Evolutionary conservation across 2,329 filamentous ascomycete genomes (phyloP), one percentile per base, ranked within the genome.

Genomic region (Ophiostoma ulmi): DNA sequence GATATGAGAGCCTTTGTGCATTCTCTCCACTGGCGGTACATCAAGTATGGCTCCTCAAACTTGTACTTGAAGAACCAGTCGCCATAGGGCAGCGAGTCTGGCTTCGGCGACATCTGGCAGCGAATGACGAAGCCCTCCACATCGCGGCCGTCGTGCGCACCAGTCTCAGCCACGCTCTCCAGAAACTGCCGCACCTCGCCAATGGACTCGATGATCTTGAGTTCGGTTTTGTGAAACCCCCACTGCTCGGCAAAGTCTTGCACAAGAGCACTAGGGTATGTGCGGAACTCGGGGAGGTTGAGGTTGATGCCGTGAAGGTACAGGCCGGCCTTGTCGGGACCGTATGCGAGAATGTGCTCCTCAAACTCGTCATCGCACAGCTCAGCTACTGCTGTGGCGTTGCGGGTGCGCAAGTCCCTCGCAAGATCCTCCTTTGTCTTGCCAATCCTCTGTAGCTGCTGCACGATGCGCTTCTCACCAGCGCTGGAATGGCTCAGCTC

Each of bases 61-160:
- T 99, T 99, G 87, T 94, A 99, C 81, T 99, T 99, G 89, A 99
- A 99, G 81, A 99, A 99, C 95, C 95, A 99, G 79, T 99, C 94
- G n/a, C 87, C 82, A 78, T 89, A 95, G 0, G 87, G 85, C 1
- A 79, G 79, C 17, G 79, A 78, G 0, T 80, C 81, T 0, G 83
- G 82, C 38, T 88, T 80, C n/a, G 80, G 77, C 20, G 84, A 82
- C 83, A 83, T 88, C 81, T 88, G 92, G 85, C 95, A 98, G 70
- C 95, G 90, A 75, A 99, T 91, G 71, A 99, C 95, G 76, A 99
- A 99, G 4, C 95, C 95, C 80, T 99, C 95, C 0, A 97, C 94
- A 75, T 98, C 94, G 70, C 94, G 91, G 11, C 94, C 94, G 73
- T 91, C 90, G 80, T 97, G 94, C 48, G 92, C 90, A 5, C 95